Evolutionary conservation across 2,329 filamentous ascomycete species (phyloP), one percentile per base, ranked within the genome.

Genomic region (Tolypocladium cylindrosporum): DNA sequence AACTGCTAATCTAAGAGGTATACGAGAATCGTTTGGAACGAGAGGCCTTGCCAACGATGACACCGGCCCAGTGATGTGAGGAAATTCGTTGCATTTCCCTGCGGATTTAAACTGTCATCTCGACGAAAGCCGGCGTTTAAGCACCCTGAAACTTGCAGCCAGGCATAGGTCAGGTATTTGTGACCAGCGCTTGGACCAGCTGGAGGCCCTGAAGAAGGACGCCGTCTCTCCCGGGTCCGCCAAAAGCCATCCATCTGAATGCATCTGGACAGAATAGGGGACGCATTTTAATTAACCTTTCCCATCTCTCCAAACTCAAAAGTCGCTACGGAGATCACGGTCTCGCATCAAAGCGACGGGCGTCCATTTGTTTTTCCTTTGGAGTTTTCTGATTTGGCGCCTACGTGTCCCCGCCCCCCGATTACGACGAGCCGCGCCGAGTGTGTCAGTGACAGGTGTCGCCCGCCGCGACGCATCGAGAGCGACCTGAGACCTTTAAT

Each of bases 171-270:
- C 48, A 8, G 5, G 48, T 51, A 36, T 62, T 67, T 68, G 64
- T 67, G 65, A 67, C 68, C 48, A 61, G 60, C 63, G 64, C 64
- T 64, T 63, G 65, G 66, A 50, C 67, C 67, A 69, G 62, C 59
- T 59, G 58, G 57, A 64, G 55, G 58, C 60, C 59, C 59, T 63
- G 62, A 64, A 65, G 59, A 61, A 66, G 66, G 62, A 64, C 66
- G 62, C 62, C 63, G 67, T 19, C 31, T 19, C 4, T 16, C 16
- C 27, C 27, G 6, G 48, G 19, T 27, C 48, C 27, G 27, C 48
- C 66, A 62, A 63, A 63, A 64, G 52, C 51, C 39, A 59, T 59
- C 58, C 36, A 27, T 16, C 52, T 3, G 52, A 40, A 19, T 37
- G 36, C 52, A 40, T 40, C 16, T 36, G 48, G 16, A 31, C 68